phyloP scores from a whole-genome alignment of 2,329 filamentous ascomycete species.

The Sodiomyces alkalinus region DNA sequence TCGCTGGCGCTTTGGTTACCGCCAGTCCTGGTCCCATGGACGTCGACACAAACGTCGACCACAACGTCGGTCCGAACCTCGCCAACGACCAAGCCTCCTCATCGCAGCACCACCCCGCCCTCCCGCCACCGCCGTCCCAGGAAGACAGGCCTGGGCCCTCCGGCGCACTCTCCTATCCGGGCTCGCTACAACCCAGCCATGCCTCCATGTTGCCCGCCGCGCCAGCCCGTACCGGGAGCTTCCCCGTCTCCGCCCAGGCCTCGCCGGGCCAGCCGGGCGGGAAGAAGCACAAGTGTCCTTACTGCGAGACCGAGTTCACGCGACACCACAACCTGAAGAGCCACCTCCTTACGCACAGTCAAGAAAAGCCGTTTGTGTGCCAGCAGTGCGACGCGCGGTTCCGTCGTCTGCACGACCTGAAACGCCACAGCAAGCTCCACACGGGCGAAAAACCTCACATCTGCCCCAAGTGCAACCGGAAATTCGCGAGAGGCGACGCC shows the following conservation, averaged over 20 bases:
- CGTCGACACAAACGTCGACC: conserved; percentile 27
- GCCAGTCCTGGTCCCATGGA: conserved; percentile 40
- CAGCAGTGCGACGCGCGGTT: conserved; percentile 89
- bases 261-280: conserved; percentile 38
- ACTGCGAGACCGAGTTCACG: conserved; percentile 93
- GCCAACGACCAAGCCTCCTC: conserved; percentile 18
- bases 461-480: conserved; percentile 85
- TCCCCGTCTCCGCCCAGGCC: conserved; percentile 33
- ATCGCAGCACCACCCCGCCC: conserved; percentile 16
- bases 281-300: conserved; percentile 93
- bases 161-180: conserved; percentile 39
- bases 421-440: conserved; percentile 90
- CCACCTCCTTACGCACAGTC: conserved; percentile 90
- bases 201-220: conserved; percentile 26
- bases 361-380: conserved; percentile 95
- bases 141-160: conserved; percentile 35
- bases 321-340: conserved; percentile 96
- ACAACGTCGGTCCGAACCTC: conserved; percentile 18
- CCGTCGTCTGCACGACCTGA: conserved; percentile 82
- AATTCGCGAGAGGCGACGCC: conserved; percentile 90
- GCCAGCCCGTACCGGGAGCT: conserved; percentile 38
- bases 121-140: conserved; percentile 27
- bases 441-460: conserved; percentile 92
- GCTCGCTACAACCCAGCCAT: conserved; percentile 32
- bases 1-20: conserved; percentile 27